These are phyloP conservation scores for Colletotrichum sp. DNA, from an alignment of 2,329 filamentous ascomycete species.

Conservation along the genomic window DNA sequence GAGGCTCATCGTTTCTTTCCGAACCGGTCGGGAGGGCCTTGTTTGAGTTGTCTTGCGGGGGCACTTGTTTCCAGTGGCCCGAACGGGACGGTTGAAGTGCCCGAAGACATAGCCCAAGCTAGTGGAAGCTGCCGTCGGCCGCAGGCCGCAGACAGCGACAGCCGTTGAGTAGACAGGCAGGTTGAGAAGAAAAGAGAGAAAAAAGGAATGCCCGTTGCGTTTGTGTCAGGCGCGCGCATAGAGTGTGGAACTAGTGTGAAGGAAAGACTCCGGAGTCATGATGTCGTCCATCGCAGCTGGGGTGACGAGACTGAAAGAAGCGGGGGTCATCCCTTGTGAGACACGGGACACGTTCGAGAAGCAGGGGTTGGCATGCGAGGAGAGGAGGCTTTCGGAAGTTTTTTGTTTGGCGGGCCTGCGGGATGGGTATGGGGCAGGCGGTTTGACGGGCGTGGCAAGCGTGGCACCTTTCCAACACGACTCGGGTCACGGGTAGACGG, in stretches of 20 bases:
- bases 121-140: not conserved
- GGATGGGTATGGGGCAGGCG: not conserved
- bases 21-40: not conserved
- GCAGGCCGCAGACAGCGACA: not conserved
- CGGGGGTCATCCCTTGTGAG: not conserved
- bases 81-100: not conserved
- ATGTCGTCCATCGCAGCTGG: not conserved
- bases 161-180: not conserved
- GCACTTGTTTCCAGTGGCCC: slow-evolving; percentile 1
- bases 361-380: slow-evolving; percentile 6
- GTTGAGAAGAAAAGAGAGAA: not conserved
- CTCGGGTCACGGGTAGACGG: slow-evolving; percentile 6
- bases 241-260: not conserved
- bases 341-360: not conserved
- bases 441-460: not conserved
- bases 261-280: not conserved
- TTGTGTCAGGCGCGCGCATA: slow-evolving; percentile 9
- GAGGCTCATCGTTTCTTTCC: not conserved
- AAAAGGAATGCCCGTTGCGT: not conserved
- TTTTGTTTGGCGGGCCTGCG: not conserved
- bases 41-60: not conserved
- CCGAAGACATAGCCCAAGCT: not conserved
- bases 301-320: not conserved
- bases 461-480: not conserved
- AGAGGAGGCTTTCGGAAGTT: not conserved